Conservation (phyloP, 1,139 yeast genomes). For the Yamadazyma pseudoaaseri region DNA sequence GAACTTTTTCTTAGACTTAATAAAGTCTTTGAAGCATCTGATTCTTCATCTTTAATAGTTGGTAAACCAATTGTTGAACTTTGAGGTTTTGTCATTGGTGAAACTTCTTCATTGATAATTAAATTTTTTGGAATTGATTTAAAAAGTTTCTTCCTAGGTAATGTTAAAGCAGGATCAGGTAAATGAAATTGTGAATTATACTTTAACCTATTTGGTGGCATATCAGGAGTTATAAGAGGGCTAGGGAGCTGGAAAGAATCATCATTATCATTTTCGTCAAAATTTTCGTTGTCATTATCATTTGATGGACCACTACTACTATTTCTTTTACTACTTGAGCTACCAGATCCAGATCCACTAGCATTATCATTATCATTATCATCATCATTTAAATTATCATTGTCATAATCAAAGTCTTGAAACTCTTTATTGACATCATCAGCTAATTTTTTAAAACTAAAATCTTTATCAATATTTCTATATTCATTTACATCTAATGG, state of each 20-base stretch:
- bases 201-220: constrained; percentile 29
- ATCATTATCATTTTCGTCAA: constrained; percentile 4
- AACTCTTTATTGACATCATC: constrained; percentile 13
- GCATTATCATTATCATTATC: constrained; percentile 4
- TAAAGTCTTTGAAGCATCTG: constrained; percentile 42
- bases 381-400: constrained; percentile 7
- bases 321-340: background rate
- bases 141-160: constrained; percentile 29
- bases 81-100: constrained; percentile 3
- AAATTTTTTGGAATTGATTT: constrained; percentile 23
- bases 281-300: background rate
- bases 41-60: constrained; percentile 14
- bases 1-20: constrained; percentile 45
- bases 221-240: constrained; percentile 46
- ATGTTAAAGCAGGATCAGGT: constrained; percentile 42
- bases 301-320: background rate
- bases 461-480: constrained; percentile 57
- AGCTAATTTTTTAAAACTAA: constrained; percentile 36
- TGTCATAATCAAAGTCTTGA: constrained; percentile 2
- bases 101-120: constrained; percentile 13
- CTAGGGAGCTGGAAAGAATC: constrained; percentile 32
- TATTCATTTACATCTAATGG: constrained; percentile 59
- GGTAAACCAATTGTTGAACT: background rate
- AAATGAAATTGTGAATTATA: constrained; percentile 28
- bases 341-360: background rate